Percentiles rank a stretch among this genome's conserved stretches.
phyloP scores from a whole-genome alignment of 2,329 filamentous ascomycete genomes.

The Talaromyces sp. region DNA sequence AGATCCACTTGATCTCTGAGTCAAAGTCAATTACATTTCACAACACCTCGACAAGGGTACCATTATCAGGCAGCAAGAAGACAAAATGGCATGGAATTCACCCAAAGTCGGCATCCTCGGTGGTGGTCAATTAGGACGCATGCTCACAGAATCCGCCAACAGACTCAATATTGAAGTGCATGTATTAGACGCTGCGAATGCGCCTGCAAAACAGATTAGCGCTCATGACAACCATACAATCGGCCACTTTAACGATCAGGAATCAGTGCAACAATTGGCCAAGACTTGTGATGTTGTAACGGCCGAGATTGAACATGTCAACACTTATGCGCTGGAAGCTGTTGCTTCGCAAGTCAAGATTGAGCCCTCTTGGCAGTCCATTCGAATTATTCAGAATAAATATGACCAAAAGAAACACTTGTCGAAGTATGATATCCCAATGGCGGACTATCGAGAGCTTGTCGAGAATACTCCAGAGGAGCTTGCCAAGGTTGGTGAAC shows the following conservation, averaged over 20 bases:
- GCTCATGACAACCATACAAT: conserved; percentile 69
- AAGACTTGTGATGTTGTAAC: conserved; percentile 74
- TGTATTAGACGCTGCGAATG: conserved; percentile 71
- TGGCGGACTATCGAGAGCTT: conserved; percentile 68
- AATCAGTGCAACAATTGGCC: conserved; percentile 77
- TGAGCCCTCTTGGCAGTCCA: conserved; percentile 80
- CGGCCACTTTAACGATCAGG: conserved; percentile 82
- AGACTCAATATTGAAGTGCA: conserved; percentile 73
- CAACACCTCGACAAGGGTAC: neutral
- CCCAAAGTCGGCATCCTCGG: conserved; percentile 53
- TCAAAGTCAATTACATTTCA: neutral
- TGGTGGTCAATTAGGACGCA: conserved; percentile 78
- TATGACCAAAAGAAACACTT: conserved; percentile 84
- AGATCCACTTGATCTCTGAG: conserved; percentile 15
- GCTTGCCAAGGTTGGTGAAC: conserved; percentile 60
- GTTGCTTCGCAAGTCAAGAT: conserved; percentile 66
- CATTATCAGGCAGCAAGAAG: neutral
- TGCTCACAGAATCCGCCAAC: conserved; percentile 87
- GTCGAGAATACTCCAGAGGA: conserved; percentile 58
- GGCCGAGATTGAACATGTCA: conserved; percentile 92
- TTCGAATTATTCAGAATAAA: conserved; percentile 91
- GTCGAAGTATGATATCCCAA: conserved; percentile 62
- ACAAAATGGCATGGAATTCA: conserved; percentile 37
- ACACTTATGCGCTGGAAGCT: conserved; percentile 85
- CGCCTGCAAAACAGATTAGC: conserved; percentile 83